Evolutionary conservation across 1,284 basidiomycete genomes (phyloP).

Genomic region (Trichosporon faecale): DNA sequence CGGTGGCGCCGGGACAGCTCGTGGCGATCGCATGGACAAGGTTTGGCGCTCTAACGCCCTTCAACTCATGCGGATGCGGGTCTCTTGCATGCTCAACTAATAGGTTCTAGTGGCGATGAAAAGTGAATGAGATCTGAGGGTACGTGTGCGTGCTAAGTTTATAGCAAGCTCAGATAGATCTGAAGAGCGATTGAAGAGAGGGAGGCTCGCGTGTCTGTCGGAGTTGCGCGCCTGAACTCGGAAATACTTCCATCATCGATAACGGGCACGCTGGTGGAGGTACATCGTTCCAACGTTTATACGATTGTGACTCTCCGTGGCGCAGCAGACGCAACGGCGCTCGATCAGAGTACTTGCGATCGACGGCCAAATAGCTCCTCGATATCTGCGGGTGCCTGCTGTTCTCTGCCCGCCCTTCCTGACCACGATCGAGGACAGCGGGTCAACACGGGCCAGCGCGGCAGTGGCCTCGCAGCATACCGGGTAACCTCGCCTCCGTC

Average conservation of each 20-base stretch:
- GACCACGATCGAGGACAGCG: no score
- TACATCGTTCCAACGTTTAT: background rate
- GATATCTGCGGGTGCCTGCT: background rate
- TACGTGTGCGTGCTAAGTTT: background rate
- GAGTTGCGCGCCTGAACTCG: background rate
- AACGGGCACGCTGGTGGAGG: background rate
- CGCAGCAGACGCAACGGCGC: background rate
- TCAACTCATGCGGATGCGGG: background rate
- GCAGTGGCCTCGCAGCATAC: background rate
- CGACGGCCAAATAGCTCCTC: background rate
- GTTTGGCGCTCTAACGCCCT: background rate
- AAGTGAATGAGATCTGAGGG: background rate
- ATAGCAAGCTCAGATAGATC: background rate
- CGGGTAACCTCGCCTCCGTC: background rate
- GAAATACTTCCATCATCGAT: background rate
- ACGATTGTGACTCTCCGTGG: background rate
- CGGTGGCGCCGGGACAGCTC: background rate
- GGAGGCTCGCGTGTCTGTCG: background rate
- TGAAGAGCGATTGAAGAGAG: background rate
- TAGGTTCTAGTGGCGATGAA: background rate
- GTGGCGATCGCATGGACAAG: background rate
- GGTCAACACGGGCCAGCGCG: background rate
- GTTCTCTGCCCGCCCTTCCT: background rate
- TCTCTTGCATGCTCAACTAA: background rate
- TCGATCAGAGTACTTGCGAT: background rate